These are phyloP conservation scores for Irineochytrium annulatum DNA, from an alignment of 192 early-diverging fungal genomes.

Conservation along the genomic window DNA sequence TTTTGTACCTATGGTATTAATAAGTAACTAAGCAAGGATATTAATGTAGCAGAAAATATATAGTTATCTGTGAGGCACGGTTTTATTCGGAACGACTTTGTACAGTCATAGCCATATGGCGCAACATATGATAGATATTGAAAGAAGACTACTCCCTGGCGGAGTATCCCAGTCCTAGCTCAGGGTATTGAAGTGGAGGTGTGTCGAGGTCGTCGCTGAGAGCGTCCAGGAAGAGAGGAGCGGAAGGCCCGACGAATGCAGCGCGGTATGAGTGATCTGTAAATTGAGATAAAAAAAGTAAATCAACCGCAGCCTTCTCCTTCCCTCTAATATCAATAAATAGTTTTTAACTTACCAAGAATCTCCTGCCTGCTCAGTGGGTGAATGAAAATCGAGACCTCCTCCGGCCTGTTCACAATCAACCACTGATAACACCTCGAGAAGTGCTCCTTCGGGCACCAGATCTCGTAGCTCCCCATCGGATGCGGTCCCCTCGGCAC, in stretches of 20 bases:
- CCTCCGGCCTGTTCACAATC: constrained; percentile 39
- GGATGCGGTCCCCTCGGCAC: constrained; percentile 56
- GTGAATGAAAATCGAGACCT: constrained; percentile 55
- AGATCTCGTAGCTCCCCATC: constrained; percentile 59
- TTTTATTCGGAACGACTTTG: too few species aligned
- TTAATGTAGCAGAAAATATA: too few species aligned
- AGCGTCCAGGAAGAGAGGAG: constrained; percentile 43
- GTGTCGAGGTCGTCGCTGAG: constrained; percentile 31
- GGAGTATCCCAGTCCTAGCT: constrained; percentile 59
- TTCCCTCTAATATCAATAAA: background rate
- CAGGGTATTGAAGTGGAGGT: constrained; percentile 57
- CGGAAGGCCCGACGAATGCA: constrained; percentile 52
- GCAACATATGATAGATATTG: too few species aligned
- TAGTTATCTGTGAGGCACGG: too few species aligned
- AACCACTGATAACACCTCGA: constrained; percentile 50
- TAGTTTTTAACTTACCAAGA: background rate
- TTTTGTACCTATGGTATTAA: too few species aligned
- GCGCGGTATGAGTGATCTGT: constrained; percentile 56
- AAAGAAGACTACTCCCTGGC: too few species aligned
- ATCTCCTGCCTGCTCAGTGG: constrained; percentile 51
- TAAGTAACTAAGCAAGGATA: too few species aligned
- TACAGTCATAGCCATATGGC: too few species aligned
- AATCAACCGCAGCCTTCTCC: background rate
- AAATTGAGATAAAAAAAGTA: background rate
- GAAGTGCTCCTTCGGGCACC: constrained; percentile 62